These are phyloP conservation scores for Cutaneotrichosporon curvatum DNA, from an alignment of 1,284 basidiomycete genomes.

Conservation along the genomic window DNA sequence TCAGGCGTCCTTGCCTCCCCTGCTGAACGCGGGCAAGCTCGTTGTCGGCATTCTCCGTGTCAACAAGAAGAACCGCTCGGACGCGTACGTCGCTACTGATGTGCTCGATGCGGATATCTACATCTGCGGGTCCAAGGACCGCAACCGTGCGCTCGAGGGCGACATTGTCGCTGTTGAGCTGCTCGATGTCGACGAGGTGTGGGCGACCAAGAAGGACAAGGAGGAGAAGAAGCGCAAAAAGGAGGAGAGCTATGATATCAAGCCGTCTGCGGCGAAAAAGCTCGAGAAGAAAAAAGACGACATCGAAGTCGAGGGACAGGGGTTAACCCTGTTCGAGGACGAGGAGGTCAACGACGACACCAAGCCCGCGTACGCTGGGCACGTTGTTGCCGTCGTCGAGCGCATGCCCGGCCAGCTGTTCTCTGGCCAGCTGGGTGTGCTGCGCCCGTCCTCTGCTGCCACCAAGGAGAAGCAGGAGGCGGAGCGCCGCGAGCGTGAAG, in stretches of 20 bases:
- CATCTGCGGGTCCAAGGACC: conserved; percentile 96
- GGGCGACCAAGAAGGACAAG: conserved; percentile 99
- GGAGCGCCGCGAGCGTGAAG: conserved; percentile 90
- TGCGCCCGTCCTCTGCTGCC: conserved; percentile 93
- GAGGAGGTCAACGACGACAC: conserved; percentile 97
- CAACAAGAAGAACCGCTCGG: conserved; percentile 97
- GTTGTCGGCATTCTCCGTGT: conserved; percentile 96
- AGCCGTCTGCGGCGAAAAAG: conserved; percentile 67
- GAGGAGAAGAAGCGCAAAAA: conserved; percentile 99
- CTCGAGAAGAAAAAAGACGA: conserved; percentile 99
- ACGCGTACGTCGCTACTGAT: conserved; percentile 99
- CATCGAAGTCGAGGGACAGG: conserved; percentile 98
- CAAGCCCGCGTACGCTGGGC: conserved; percentile 78
- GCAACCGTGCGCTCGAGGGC: conserved; percentile 95
- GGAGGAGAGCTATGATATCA: conserved; percentile 83
- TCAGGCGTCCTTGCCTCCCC: conserved; percentile 91
- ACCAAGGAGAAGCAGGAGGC: conserved; percentile 99
- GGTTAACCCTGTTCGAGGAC: conserved; percentile 90
- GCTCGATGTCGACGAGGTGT: conserved; percentile 95
- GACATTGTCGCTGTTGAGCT: conserved; percentile 98
- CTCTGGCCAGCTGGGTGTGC: conserved; percentile 89
- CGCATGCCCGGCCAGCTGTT: conserved; percentile 98
- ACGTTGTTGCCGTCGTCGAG: conserved; percentile 96
- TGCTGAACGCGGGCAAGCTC: conserved; percentile 95
- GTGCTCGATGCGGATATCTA: conserved; percentile 98